A percentile compares a stretch with the other conserved stretches of the same genome.
Evolutionary conservation across 164 flowering plant genomes (phyloP).

Genomic region (Brasenia schreberi): DNA sequence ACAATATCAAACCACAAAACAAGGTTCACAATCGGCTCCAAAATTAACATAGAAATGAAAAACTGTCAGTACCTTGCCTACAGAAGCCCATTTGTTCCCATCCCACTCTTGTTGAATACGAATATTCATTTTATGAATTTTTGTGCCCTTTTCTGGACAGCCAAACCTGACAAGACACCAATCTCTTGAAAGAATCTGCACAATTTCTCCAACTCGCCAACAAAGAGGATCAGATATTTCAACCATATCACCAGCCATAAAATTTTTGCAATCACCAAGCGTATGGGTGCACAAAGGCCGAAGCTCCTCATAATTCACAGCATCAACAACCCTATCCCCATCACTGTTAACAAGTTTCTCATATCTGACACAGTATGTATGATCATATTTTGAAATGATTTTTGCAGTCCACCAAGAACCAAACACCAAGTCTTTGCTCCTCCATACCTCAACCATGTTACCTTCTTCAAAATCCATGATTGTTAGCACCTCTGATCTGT

Average conservation of each 20-base stretch:
- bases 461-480: not conserved
- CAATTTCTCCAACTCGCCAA: not conserved
- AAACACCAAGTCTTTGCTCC: not conserved
- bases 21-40: not conserved
- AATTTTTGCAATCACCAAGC: not conserved
- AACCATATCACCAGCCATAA: not conserved
- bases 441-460: not conserved
- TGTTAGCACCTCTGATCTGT: not conserved
- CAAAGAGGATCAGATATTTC: not conserved
- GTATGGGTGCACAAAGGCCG: not conserved
- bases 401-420: not conserved
- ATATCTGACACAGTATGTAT: not conserved
- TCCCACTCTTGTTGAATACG: not conserved
- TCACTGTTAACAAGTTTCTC: not conserved
- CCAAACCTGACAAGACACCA: not conserved
- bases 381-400: not conserved
- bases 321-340: not conserved
- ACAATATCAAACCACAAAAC: not conserved
- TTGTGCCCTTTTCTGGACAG: not conserved
- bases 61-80: not conserved
- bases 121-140: not conserved
- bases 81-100: not conserved
- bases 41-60: too few relatives aligned
- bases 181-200: not conserved
- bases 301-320: not conserved